phyloP scores from a whole-genome alignment of 208 protist species.

The Spongospora subterranea region DNA sequence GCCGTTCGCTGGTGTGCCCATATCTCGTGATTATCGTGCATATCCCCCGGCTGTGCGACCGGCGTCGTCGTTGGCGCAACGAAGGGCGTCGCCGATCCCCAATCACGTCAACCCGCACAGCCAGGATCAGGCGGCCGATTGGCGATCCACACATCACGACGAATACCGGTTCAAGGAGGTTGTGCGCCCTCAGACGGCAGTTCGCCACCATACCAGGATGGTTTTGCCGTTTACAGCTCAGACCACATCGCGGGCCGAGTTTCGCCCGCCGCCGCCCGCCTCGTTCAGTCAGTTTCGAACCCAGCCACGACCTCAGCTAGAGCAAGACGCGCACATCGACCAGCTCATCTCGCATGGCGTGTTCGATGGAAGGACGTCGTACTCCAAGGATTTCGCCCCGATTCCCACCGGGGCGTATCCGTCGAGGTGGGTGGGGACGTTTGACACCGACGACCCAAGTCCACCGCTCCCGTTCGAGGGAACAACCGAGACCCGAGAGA shows the following conservation, averaged over 20 bases:
- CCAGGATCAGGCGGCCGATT: background rate
- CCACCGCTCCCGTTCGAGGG: no score
- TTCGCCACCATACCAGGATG: background rate
- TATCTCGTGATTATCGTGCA: constrained; percentile 21
- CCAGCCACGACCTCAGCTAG: background rate
- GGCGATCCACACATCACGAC: background rate
- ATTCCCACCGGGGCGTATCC: background rate
- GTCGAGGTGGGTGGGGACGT: background rate
- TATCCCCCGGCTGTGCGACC: background rate
- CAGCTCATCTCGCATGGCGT: background rate
- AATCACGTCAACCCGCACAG: background rate
- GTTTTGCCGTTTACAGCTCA: constrained; percentile 40
- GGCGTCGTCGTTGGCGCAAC: background rate
- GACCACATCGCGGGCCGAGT: constrained; percentile 1
- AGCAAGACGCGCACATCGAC: background rate
- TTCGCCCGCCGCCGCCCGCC: background rate
- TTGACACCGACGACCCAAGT: background rate
- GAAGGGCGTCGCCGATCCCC: background rate
- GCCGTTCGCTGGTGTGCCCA: background rate
- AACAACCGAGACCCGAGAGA: no score
- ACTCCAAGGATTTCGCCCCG: background rate
- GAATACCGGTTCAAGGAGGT: background rate
- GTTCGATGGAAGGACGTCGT: background rate
- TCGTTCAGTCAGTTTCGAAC: background rate
- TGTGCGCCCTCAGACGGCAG: background rate